phyloP scores from a whole-genome alignment of 1,139 yeast genomes.

The Blastobotrys persicus region DNA sequence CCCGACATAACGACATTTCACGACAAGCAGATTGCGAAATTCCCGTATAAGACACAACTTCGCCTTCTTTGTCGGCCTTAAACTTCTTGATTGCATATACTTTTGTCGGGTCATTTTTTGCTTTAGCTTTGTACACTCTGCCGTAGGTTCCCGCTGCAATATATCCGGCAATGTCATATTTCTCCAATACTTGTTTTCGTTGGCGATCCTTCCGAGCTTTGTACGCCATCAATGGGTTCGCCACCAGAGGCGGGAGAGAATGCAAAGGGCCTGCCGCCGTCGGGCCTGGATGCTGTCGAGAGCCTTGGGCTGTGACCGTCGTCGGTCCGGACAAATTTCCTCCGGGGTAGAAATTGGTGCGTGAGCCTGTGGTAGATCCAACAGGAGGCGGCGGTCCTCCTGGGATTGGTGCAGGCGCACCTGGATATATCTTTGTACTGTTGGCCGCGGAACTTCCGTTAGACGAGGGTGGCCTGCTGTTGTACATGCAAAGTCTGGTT shows the following conservation, averaged over 20 bases:
- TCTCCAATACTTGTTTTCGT: conserved; percentile 69
- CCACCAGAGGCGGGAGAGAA: conserved; percentile 27
- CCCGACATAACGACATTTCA: conserved; percentile 94
- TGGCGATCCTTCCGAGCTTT: conserved; percentile 61
- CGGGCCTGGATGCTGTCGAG: background rate
- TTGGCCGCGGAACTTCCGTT: conserved; percentile 7
- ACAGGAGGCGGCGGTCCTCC: conserved; percentile 1
- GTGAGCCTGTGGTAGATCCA: conserved; percentile 6
- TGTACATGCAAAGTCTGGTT: background rate
- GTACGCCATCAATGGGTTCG: conserved; percentile 38
- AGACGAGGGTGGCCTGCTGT: conserved; percentile 7
- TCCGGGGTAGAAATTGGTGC: conserved; percentile 7
- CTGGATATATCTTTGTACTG: conserved; percentile 7
- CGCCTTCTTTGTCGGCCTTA: conserved; percentile 92
- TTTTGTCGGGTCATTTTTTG: conserved; percentile 24
- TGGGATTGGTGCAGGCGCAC: conserved; percentile 6
- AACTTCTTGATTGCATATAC: conserved; percentile 85
- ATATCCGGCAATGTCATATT: conserved; percentile 86
- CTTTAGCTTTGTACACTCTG: conserved; percentile 83
- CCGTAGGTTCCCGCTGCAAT: conserved; percentile 99
- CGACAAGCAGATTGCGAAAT: conserved; percentile 94
- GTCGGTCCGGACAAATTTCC: background rate
- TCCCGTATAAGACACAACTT: conserved; percentile 85
- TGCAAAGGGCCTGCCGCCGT: conserved; percentile 1
- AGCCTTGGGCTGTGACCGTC: background rate